Evolutionary conservation across 164 flowering plant species (phyloP).

Genomic region (Hamamelis virginiana): DNA sequence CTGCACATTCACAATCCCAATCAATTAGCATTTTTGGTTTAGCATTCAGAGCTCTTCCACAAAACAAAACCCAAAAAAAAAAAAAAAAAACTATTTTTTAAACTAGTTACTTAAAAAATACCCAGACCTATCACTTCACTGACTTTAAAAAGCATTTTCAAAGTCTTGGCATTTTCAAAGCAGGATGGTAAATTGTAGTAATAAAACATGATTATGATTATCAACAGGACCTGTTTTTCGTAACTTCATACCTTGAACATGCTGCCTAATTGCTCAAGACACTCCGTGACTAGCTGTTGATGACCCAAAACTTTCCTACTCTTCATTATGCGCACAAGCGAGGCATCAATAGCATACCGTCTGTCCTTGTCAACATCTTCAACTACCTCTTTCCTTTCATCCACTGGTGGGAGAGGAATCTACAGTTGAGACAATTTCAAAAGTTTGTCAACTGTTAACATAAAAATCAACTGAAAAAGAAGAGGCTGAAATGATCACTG

Average conservation of each 20-base stretch:
- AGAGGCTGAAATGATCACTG: background rate
- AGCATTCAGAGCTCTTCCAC: no score
- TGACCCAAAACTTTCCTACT: conserved; percentile 39
- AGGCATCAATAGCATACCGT: conserved; percentile 41
- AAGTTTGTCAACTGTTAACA: background rate
- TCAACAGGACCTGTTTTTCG: no score
- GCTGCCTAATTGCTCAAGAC: conserved; percentile 30
- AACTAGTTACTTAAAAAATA: no score
- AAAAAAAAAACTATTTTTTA: no score
- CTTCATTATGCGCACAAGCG: conserved; percentile 49
- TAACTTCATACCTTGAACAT: conserved; percentile 25
- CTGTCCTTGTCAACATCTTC: conserved; percentile 42
- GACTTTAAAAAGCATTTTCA: no score
- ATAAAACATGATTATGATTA: no score
- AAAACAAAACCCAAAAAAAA: no score
- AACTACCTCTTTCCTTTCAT: conserved; percentile 36
- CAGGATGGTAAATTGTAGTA: no score
- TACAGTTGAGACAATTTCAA: background rate
- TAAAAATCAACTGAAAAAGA: background rate
- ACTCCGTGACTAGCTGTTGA: conserved; percentile 40
- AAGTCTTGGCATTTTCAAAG: no score
- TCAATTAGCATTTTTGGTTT: background rate
- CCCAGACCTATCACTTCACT: no score
- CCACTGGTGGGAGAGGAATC: conserved; percentile 43
- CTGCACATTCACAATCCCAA: conserved; percentile 18